Evolutionary conservation across 2,329 filamentous ascomycete species (phyloP).

Genomic region (Hymenoscyphus occultus): DNA sequence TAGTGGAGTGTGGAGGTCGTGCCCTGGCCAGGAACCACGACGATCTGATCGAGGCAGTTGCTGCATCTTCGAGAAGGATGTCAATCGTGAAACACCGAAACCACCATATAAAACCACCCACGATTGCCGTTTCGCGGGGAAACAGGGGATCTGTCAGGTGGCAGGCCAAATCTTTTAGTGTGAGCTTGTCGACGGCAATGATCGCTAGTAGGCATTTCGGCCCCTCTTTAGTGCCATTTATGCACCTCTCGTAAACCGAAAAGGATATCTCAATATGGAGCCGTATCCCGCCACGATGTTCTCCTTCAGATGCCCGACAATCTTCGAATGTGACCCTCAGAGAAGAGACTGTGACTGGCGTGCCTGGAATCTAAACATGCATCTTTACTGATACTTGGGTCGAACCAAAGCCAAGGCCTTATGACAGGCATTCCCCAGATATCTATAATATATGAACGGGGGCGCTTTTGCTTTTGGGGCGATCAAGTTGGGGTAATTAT

Average conservation of each 20-base stretch:
- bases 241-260: slow-evolving; percentile 22
- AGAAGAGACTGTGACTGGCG: slow-evolving; percentile 22
- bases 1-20: slow-evolving; percentile 24
- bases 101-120: slow-evolving; percentile 16
- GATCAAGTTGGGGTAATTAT: slow-evolving; percentile 19
- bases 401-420: slow-evolving; percentile 14
- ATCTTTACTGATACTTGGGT: slow-evolving; percentile 15
- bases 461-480: slow-evolving; percentile 15
- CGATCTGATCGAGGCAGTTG: slow-evolving; percentile 27
- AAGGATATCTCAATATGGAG: slow-evolving; percentile 19
- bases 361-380: slow-evolving; percentile 29
- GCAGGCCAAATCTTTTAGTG: slow-evolving; percentile 17
- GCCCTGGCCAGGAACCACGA: slow-evolving; percentile 24
- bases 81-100: slow-evolving; percentile 23
- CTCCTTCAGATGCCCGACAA: slow-evolving; percentile 24
- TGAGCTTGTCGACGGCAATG: slow-evolving; percentile 11
- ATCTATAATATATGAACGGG: slow-evolving; percentile 20
- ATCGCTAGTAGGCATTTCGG: slow-evolving; percentile 27
- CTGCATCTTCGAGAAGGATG: slow-evolving; percentile 25
- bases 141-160: slow-evolving; percentile 18
- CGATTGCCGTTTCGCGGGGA: slow-evolving; percentile 15
- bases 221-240: slow-evolving; percentile 19
- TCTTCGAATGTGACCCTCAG: not conserved
- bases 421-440: slow-evolving; percentile 19
- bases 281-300: slow-evolving; percentile 14